Evolutionary conservation across 148 eudicot species (phyloP).

Genomic region (Cornus kousa): DNA sequence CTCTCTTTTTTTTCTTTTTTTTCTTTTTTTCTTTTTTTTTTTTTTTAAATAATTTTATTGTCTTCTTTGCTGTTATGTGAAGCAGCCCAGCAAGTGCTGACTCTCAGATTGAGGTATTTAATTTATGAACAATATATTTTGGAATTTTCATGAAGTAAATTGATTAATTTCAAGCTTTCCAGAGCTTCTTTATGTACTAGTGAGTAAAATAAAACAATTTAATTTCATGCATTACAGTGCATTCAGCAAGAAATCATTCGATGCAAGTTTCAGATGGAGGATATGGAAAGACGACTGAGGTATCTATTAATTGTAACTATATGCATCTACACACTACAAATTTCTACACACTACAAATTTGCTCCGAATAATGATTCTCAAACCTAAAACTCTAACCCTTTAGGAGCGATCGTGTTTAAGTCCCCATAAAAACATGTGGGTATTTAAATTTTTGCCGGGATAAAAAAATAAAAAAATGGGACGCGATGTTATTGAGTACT

Average conservation of each 20-base stretch:
- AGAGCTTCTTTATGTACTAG: not conserved
- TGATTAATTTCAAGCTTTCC: not conserved
- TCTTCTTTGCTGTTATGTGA: constrained; percentile 8
- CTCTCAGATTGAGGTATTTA: constrained; percentile 48
- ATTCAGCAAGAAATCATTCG: constrained; percentile 44
- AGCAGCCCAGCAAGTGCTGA: constrained; percentile 39
- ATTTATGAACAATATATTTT: not conserved
- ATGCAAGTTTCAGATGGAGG: constrained; percentile 42
- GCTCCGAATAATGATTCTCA: too few relatives aligned
- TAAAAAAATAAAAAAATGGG: too few relatives aligned
- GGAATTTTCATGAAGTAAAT: not conserved
- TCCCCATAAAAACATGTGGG: too few relatives aligned
- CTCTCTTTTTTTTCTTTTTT: too few relatives aligned
- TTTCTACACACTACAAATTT: too few relatives aligned
- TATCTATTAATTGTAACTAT: not conserved
- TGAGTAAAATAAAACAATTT: not conserved
- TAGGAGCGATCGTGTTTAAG: too few relatives aligned
- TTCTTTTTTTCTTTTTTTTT: not conserved
- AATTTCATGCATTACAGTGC: constrained; percentile 23
- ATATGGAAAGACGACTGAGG: constrained; percentile 48
- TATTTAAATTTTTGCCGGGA: too few relatives aligned
- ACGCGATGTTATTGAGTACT: too few relatives aligned
- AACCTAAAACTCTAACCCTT: too few relatives aligned
- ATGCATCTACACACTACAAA: not conserved
- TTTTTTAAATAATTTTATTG: not conserved